These are phyloP conservation scores for Carex sylvatica DNA, from an alignment of 202 grass and related monocot species.

Conservation along the genomic window DNA sequence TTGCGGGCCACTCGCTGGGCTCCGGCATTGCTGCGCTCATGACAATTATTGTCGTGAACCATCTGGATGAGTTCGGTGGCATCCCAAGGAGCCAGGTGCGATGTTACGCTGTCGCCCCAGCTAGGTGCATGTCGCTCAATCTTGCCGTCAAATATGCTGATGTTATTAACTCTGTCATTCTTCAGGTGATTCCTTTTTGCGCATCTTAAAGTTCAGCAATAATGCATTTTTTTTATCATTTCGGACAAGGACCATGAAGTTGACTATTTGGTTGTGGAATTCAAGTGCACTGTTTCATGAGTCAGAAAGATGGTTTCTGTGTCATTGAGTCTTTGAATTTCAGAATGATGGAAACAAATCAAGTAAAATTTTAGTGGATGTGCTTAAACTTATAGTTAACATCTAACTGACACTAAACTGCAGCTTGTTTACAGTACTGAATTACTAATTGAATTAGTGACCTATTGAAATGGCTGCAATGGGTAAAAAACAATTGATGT, in stretches of 20 bases:
- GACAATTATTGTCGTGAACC: slow-evolving; percentile 77
- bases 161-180: slow-evolving; percentile 83
- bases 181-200: slow-evolving; percentile 48
- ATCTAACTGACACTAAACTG: neutral
- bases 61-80: slow-evolving; percentile 51
- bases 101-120: slow-evolving; percentile 81
- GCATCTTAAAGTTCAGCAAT: neutral
- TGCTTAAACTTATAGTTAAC: neutral
- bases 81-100: slow-evolving; percentile 55
- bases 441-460: neutral
- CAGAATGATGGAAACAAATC: neutral
- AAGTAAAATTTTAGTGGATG: neutral
- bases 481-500: neutral
- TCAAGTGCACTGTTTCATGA: neutral
- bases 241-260: neutral
- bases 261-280: neutral
- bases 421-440: neutral
- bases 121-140: slow-evolving; percentile 97
- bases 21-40: slow-evolving; percentile 86
- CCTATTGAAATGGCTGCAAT: neutral
- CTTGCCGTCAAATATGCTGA: slow-evolving; percentile 98
- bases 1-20: slow-evolving; percentile 87
- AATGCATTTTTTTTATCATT: neutral
- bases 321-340: neutral
- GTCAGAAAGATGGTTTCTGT: neutral